Conservation (phyloP, 2,329 filamentous ascomycete species). For the Blastomyces percursus region DNA sequence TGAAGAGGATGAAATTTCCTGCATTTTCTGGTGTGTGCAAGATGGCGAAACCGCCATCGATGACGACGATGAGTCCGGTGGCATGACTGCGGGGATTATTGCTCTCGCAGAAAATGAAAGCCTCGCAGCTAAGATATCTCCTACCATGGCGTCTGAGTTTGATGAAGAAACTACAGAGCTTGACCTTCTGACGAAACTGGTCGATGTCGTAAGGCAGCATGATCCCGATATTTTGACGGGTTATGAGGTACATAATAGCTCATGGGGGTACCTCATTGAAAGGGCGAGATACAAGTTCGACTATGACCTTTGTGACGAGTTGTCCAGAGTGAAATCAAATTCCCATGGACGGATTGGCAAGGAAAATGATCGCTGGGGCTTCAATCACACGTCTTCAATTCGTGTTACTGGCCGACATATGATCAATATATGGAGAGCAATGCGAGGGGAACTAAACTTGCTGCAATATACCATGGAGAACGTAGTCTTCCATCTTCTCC, state of each 20-base stretch:
- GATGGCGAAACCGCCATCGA: conserved; percentile 54
- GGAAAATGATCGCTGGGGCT: conserved; percentile 82
- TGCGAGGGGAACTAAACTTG: conserved; percentile 83
- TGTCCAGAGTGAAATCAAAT: conserved; percentile 77
- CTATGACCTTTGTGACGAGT: conserved; percentile 79
- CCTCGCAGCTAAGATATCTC: conserved; percentile 51
- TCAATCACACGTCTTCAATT: conserved; percentile 85
- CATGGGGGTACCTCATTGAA: conserved; percentile 94
- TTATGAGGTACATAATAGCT: conserved; percentile 85
- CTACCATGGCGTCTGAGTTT: conserved; percentile 53
- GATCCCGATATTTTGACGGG: conserved; percentile 92
- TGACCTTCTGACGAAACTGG: conserved; percentile 72
- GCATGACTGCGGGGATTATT: conserved; percentile 58
- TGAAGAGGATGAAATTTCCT: conserved; percentile 76
- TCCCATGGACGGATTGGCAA: conserved; percentile 76
- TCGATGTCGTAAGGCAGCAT: conserved; percentile 69
- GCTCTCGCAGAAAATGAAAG: conserved; percentile 54
- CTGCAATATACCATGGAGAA: conserved; percentile 96
- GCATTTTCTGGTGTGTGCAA: conserved; percentile 82
- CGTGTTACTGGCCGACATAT: conserved; percentile 88
- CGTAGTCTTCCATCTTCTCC: conserved; percentile 80
- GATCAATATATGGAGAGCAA: conserved; percentile 94
- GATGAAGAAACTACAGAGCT: conserved; percentile 68
- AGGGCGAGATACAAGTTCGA: conserved; percentile 77
- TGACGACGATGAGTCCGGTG: conserved; percentile 29